Evolutionary conservation across 2,329 filamentous ascomycete genomes (phyloP).

Genomic region (Onygena corvina): DNA sequence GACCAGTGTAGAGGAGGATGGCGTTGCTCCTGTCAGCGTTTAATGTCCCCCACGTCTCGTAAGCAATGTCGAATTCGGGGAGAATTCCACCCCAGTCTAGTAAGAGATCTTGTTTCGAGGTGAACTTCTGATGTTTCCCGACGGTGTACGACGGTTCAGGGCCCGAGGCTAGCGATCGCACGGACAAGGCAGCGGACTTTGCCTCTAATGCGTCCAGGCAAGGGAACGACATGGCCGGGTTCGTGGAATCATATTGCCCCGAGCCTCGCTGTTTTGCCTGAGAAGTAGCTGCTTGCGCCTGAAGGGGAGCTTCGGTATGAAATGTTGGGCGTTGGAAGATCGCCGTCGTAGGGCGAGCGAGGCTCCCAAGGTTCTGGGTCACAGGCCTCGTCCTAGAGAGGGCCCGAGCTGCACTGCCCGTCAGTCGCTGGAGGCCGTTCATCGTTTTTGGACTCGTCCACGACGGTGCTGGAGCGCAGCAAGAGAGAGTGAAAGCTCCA

Average conservation of each 20-base stretch:
- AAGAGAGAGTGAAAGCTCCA: background rate
- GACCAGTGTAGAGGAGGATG: constrained; percentile 81
- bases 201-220: constrained; percentile 76
- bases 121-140: constrained; percentile 68
- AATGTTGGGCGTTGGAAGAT: background rate
- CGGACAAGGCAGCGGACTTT: constrained; percentile 60
- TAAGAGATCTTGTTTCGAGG: constrained; percentile 59
- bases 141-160: constrained; percentile 92
- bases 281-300: background rate
- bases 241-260: constrained; percentile 40
- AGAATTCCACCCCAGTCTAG: constrained; percentile 95
- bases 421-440: background rate
- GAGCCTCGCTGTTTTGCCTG: background rate
- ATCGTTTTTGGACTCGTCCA: background rate
- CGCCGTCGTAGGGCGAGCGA: background rate
- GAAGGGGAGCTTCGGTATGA: background rate
- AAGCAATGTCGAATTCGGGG: constrained; percentile 77
- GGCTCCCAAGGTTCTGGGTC: background rate
- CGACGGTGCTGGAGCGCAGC: background rate
- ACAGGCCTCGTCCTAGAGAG: background rate
- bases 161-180: constrained; percentile 56
- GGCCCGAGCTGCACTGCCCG: background rate
- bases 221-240: constrained; percentile 78
- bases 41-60: constrained; percentile 79
- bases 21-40: constrained; percentile 75